Evolutionary conservation across 352 stramenopile species (phyloP).

Genomic region (Aphanomyces astaci): DNA sequence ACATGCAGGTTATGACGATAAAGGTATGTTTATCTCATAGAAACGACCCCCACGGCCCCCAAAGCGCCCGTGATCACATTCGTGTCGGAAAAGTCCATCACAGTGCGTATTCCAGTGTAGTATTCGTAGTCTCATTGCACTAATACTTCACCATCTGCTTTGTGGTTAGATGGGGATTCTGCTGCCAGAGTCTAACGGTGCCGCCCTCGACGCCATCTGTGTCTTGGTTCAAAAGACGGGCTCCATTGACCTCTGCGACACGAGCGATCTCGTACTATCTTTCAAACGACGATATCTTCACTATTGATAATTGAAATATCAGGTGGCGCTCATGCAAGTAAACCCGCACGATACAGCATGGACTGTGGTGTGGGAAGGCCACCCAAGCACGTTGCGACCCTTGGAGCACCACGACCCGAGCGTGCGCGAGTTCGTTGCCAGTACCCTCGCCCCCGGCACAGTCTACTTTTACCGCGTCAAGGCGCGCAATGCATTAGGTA

Average conservation of each 20-base stretch:
- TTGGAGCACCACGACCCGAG: neutral
- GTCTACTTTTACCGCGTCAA: constrained; percentile 48
- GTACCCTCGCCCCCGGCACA: constrained; percentile 33
- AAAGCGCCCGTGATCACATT: constrained; percentile 30
- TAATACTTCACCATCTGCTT: too few species aligned
- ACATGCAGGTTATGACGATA: neutral
- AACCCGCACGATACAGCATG: constrained; percentile 7
- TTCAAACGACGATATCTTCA: neutral
- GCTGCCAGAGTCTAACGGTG: constrained; percentile 37
- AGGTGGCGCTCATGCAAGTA: constrained; percentile 21
- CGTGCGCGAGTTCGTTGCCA: constrained; percentile 31
- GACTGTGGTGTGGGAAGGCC: neutral
- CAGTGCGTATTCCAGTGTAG: neutral
- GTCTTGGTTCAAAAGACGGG: constrained; percentile 43
- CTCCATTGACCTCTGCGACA: constrained; percentile 31
- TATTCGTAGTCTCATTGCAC: too few species aligned
- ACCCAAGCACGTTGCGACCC: neutral
- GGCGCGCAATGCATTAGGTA: constrained; percentile 35
- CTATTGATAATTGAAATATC: neutral
- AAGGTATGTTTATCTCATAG: neutral
- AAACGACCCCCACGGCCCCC: constrained; percentile 35
- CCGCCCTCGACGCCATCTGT: constrained; percentile 28
- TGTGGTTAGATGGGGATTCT: constrained; percentile 34
- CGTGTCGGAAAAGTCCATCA: constrained; percentile 37
- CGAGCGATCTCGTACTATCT: constrained; percentile 17